These are phyloP conservation scores for Cercospora nicotianae DNA, from an alignment of 2,329 filamentous ascomycete genomes.

Conservation along the genomic window DNA sequence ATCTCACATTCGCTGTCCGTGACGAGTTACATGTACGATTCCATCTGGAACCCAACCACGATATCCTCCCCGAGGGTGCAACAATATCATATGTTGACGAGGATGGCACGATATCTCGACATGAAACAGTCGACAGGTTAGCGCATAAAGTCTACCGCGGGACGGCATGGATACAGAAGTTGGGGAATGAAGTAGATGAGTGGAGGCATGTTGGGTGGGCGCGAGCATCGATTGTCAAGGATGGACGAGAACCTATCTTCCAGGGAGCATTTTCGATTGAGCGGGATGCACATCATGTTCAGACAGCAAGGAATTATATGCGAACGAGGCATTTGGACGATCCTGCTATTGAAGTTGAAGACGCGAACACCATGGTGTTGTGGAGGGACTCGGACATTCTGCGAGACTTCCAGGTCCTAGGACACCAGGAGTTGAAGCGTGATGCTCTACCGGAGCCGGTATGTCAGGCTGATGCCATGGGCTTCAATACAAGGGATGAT, in stretches of 20 bases:
- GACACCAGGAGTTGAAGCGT: conserved; percentile 62
- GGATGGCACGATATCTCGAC: conserved; percentile 66
- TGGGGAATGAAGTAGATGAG: conserved; percentile 53
- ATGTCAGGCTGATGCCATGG: conserved; percentile 73
- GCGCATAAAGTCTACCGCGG: conserved; percentile 85
- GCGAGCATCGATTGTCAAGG: conserved; percentile 71
- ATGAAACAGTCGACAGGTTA: conserved; percentile 69
- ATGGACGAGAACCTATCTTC: conserved; percentile 78
- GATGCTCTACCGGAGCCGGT: conserved; percentile 23
- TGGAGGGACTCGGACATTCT: conserved; percentile 87
- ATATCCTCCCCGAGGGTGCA: conserved; percentile 77
- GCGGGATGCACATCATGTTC: conserved; percentile 82
- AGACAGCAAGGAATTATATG: conserved; percentile 71
- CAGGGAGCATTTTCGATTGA: conserved; percentile 83
- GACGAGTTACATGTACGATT: conserved; percentile 72
- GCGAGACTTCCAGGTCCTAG: conserved; percentile 34
- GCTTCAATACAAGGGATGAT: conserved; percentile 73
- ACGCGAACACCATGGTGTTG: conserved; percentile 79
- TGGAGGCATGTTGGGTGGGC: conserved; percentile 89
- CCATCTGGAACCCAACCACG: conserved; percentile 83
- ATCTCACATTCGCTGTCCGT: conserved; percentile 74
- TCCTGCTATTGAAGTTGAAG: conserved; percentile 58
- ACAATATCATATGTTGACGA: conserved; percentile 68
- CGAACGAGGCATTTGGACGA: conserved; percentile 71
- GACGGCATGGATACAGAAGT: conserved; percentile 64